Percentiles rank a stretch among this genome's conserved stretches.
Conservation (phyloP, 2,329 filamentous ascomycete genomes). For the Davidsoniella neocaledoniae region DNA sequence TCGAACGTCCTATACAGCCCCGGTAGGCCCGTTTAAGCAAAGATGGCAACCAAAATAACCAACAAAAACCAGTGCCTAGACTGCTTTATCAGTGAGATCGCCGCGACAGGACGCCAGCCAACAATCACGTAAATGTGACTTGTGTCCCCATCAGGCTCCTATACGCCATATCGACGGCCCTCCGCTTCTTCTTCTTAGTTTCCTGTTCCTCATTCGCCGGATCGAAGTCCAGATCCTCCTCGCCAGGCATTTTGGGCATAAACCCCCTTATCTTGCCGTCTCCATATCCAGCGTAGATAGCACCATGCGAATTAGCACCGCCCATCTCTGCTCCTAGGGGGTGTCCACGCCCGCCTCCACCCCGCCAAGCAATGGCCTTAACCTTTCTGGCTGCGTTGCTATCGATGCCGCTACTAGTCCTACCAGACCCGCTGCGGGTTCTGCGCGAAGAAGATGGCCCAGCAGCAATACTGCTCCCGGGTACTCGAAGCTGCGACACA, state of each 20-base stretch:
- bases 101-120: too few relatives aligned
- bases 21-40: too few relatives aligned
- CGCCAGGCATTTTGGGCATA: slow-evolving; percentile 42
- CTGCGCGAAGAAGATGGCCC: slow-evolving; percentile 21
- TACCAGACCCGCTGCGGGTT: slow-evolving; percentile 21
- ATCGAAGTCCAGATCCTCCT: slow-evolving; percentile 26
- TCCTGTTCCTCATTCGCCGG: slow-evolving; percentile 23
- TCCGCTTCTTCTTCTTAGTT: slow-evolving; percentile 45
- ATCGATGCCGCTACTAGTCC: too few relatives aligned
- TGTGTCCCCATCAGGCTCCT: slow-evolving; percentile 43
- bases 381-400: slow-evolving; percentile 38
- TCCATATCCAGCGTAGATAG: slow-evolving; percentile 63
- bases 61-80: too few relatives aligned
- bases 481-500: slow-evolving; percentile 52
- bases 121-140: slow-evolving; percentile 1
- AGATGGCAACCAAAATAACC: too few relatives aligned
- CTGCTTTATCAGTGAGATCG: too few relatives aligned
- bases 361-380: slow-evolving; percentile 58
- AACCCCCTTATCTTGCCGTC: slow-evolving; percentile 75
- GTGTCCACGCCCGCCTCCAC: slow-evolving; percentile 40
- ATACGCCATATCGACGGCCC: slow-evolving; percentile 66
- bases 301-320: slow-evolving; percentile 33
- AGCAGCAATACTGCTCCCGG: slow-evolving; percentile 16
- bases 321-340: slow-evolving; percentile 44
- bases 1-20: too few relatives aligned